Percentiles rank a stretch among this genome's conserved stretches.
phyloP scores from a whole-genome alignment of 768 basidiomycete species.

The Leccinum sublutescens region DNA sequence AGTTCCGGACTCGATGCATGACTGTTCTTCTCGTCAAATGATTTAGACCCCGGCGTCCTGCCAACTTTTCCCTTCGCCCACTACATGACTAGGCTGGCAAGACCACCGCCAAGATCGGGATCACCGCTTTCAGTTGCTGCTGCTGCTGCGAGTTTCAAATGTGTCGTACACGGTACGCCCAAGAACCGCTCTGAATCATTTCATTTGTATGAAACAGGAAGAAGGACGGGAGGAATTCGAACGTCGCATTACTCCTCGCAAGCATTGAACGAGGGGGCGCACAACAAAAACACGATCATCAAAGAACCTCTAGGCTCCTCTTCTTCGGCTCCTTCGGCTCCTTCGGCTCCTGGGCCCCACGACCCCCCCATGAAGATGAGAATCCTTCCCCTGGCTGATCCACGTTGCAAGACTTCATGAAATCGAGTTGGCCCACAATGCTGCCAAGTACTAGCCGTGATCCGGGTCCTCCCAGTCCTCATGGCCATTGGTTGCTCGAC shows the following conservation, averaged over 20 bases:
- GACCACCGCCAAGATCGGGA: conserved; percentile 3
- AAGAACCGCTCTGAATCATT: conserved; percentile 6
- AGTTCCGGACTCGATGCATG: not conserved
- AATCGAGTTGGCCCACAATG: not conserved
- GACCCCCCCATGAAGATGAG: conserved; percentile 8
- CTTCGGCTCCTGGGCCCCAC: not conserved
- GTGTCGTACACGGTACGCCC: not conserved
- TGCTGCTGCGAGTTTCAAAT: conserved; percentile 11
- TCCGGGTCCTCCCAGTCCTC: conserved; percentile 3
- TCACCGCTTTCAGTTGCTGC: not conserved
- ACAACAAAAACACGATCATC: conserved; percentile 12
- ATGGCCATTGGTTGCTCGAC: not conserved
- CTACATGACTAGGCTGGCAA: not conserved
- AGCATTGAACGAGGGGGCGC: not conserved
- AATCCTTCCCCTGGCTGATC: not conserved
- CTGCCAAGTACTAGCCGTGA: not conserved
- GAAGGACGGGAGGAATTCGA: conserved; percentile 15
- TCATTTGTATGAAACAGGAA: conserved; percentile 26
- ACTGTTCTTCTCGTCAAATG: not conserved
- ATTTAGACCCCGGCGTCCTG: not conserved
- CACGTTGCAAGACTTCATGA: not conserved
- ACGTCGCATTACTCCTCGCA: conserved; percentile 9
- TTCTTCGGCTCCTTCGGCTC: not conserved
- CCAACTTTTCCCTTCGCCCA: not conserved
- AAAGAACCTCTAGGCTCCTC: not conserved